Conservation (phyloP, 495 filamentous ascomycete species). For the Hyaloscypha hepaticicola region DNA sequence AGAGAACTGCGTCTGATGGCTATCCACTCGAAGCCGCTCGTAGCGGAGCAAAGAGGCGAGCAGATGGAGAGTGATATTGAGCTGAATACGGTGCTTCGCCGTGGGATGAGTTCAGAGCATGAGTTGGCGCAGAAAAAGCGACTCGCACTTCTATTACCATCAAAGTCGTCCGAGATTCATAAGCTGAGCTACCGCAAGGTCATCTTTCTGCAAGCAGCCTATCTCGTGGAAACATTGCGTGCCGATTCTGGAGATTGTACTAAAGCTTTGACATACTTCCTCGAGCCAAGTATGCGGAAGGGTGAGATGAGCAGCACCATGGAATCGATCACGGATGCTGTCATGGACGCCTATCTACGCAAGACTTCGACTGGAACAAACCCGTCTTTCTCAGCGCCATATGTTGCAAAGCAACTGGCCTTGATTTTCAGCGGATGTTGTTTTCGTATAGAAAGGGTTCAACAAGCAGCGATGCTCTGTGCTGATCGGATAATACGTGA, state of each 20-base stretch:
- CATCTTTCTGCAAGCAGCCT: constrained; percentile 86
- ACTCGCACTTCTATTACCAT: constrained; percentile 69
- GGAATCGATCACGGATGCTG: constrained; percentile 73
- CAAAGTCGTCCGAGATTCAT: constrained; percentile 72
- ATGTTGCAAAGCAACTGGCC: constrained; percentile 83
- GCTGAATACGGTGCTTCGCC: constrained; percentile 83
- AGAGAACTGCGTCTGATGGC: constrained; percentile 80
- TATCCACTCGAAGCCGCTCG: constrained; percentile 77
- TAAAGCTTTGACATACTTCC: constrained; percentile 83
- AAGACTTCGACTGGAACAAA: constrained; percentile 67
- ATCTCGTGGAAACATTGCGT: constrained; percentile 80
- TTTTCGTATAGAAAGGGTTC: constrained; percentile 85
- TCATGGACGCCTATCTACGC: constrained; percentile 70
- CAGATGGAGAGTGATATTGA: constrained; percentile 93
- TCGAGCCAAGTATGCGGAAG: constrained; percentile 79
- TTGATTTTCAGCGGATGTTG: constrained; percentile 84
- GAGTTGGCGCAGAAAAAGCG: constrained; percentile 75
- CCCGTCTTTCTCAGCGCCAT: constrained; percentile 76
- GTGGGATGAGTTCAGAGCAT: constrained; percentile 75
- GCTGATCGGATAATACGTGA: constrained; percentile 80
- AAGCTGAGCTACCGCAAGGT: constrained; percentile 78
- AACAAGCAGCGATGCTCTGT: constrained; percentile 75
- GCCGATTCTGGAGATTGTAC: constrained; percentile 83
- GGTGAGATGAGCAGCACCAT: constrained; percentile 82
- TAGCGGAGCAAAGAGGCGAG: constrained; percentile 80